Evolutionary conservation across 495 filamentous ascomycete species (phyloP).

Genomic region (Neurospora sp.): DNA sequence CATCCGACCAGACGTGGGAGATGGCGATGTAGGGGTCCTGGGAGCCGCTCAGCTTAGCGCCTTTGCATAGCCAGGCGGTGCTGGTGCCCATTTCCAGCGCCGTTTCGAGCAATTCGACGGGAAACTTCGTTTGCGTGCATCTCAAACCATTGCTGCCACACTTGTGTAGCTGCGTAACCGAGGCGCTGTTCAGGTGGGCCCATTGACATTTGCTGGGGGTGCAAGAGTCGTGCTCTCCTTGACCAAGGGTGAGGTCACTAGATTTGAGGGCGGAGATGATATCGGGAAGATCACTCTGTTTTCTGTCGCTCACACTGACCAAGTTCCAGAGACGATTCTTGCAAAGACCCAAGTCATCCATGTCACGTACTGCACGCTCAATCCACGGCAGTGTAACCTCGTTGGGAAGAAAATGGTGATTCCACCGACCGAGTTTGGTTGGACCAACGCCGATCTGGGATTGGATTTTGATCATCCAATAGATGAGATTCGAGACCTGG

Average conservation of each 20-base stretch:
- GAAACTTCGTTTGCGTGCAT: not conserved
- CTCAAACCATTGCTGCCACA: not conserved
- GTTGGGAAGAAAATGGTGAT: not conserved
- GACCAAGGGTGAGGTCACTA: not conserved
- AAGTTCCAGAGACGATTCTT: not conserved
- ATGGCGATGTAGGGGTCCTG: slow-evolving; percentile 9
- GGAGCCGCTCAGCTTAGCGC: not conserved
- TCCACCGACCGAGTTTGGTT: not conserved
- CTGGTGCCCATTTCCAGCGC: not conserved
- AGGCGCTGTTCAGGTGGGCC: slow-evolving; percentile 1
- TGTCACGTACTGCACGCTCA: not conserved
- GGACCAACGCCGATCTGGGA: not conserved
- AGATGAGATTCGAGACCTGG: not conserved
- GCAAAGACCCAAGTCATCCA: not conserved
- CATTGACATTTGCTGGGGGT: not conserved
- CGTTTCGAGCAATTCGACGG: not conserved
- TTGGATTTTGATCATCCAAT: slow-evolving; percentile 3
- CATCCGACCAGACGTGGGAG: slow-evolving; percentile 17
- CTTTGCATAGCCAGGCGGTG: not conserved
- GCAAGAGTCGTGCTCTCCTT: not conserved
- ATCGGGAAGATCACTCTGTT: not conserved
- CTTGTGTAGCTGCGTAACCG: not conserved
- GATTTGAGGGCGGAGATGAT: not conserved
- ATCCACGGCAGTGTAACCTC: not conserved
- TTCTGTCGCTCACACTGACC: not conserved